Percentiles rank a stretch among this genome's conserved stretches.
phyloP scores from a whole-genome alignment of 768 basidiomycete genomes.

The Mycena amicta region DNA sequence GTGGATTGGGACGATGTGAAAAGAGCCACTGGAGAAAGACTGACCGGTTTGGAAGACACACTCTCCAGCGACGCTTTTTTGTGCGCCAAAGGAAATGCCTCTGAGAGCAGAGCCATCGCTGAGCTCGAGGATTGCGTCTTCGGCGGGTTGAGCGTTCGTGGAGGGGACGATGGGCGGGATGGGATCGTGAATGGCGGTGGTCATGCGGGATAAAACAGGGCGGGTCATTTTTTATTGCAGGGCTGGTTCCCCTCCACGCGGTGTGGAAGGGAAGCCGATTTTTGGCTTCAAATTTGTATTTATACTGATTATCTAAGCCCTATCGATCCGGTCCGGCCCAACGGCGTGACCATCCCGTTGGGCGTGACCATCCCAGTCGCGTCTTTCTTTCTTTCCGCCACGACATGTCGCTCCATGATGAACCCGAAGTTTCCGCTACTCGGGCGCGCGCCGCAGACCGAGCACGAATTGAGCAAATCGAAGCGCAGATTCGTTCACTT shows the following conservation, averaged over 20 bases:
- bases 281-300: slow-evolving; percentile 5
- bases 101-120: slow-evolving; percentile 85
- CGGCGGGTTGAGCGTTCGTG: slow-evolving; percentile 2
- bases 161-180: slow-evolving; percentile 33
- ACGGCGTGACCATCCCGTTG: background rate
- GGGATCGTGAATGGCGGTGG: slow-evolving; percentile 33
- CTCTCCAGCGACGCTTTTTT: slow-evolving; percentile 94
- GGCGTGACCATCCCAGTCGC: background rate
- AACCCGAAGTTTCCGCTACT: background rate
- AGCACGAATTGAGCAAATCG: background rate
- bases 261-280: slow-evolving; percentile 17
- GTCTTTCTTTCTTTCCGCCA: too few relatives aligned
- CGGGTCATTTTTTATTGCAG: slow-evolving; percentile 23
- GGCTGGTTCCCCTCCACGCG: slow-evolving; percentile 15
- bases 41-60: slow-evolving; percentile 99
- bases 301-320: background rate
- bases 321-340: background rate
- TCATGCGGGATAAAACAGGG: slow-evolving; percentile 41
- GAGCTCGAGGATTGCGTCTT: slow-evolving; percentile 83
- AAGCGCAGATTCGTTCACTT: background rate
- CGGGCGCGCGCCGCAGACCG: too few relatives aligned
- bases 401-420: background rate
- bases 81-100: slow-evolving; percentile 92
- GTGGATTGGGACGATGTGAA: slow-evolving; percentile 12
- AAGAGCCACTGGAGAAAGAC: slow-evolving; percentile 29